Evolutionary conservation across 306 rosid species (phyloP), one percentile per base, ranked within the genome.

Genomic region (Ziziphus jujuba): DNA sequence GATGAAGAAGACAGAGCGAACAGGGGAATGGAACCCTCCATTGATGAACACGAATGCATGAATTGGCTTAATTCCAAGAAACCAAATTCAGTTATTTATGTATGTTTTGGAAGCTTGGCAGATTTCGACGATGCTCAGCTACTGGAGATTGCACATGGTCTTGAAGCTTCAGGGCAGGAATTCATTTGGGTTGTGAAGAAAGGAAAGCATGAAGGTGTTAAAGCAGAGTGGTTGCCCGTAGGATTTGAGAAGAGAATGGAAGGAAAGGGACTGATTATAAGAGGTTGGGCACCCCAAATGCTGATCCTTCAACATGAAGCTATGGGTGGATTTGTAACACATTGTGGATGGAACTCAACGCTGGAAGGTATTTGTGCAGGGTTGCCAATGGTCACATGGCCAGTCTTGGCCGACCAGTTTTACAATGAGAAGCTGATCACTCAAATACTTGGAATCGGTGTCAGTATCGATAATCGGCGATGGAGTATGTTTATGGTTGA

Each of bases 131-230:
- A 85, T 48, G 79, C 80, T 9, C 90, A 87, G 60, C 82, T 87
- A 0, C 65, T 45, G 53, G 85, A 85, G 7, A 81, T 88, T 12
- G 86, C 93, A 2, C 6, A 3, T 15, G 87, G 79, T 21, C 89
- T 82, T 6, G 90, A 87, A 56, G 84, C 81, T n/a, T 80, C 85
- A 0, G 74, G 54, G 23, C 61, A 78, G 17, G 22, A 68, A 2
- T 87, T 85, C 76, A 66, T 87, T 0, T 80, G 86, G 86, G 93
- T 76, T 0, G 85, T 84, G 36, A 75, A 23, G 12, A 70, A 28
- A 58, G 61, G 9, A 12, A 51, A 61, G 15, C 23, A 49, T 15
- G n/a, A 63, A 11, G 59, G 43, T 1, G 67, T 12, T 1, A 56
- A 53, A 20, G 71, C 11, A 72, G 77, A 58, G 25, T 74, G 79